phyloP scores from a whole-genome alignment of 768 basidiomycete species.

The Brasilioporus rufonigricans region DNA sequence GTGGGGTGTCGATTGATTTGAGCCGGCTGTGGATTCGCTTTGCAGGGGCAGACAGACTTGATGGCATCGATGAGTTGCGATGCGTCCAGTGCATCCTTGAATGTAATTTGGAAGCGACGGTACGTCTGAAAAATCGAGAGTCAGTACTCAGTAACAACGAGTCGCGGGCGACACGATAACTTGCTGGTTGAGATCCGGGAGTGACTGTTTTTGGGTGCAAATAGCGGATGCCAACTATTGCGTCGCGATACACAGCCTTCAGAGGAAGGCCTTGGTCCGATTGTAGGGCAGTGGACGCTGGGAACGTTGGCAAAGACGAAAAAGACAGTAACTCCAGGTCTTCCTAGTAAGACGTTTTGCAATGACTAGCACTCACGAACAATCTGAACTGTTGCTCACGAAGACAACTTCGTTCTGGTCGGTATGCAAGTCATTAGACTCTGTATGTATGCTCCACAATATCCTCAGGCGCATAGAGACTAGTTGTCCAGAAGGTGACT shows the following conservation, averaged over 20 bases:
- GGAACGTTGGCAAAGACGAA: constrained; percentile 43
- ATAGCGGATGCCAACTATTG: constrained; percentile 74
- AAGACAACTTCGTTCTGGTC: constrained; percentile 61
- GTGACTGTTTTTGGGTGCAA: constrained; percentile 45
- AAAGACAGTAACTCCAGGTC: constrained; percentile 73
- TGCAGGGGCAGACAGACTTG: constrained; percentile 72
- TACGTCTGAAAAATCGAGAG: constrained; percentile 46
- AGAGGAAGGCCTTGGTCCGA: constrained; percentile 61
- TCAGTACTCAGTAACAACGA: constrained; percentile 2
- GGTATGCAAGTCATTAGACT: constrained; percentile 34
- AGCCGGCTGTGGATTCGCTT: constrained; percentile 44
- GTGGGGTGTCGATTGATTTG: constrained; percentile 18
- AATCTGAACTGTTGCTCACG: constrained; percentile 42
- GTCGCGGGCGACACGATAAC: constrained; percentile 5
- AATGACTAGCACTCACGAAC: not conserved
- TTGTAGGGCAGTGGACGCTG: constrained; percentile 25
- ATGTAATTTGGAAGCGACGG: constrained; percentile 76
- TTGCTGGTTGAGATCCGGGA: constrained; percentile 31
- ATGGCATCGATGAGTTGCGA: constrained; percentile 61
- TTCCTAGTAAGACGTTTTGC: constrained; percentile 47
- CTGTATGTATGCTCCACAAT: constrained; percentile 54
- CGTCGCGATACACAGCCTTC: constrained; percentile 76
- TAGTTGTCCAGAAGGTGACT: constrained; percentile 45
- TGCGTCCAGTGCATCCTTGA: constrained; percentile 47
- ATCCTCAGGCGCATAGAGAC: constrained; percentile 67